Percentiles rank a stretch among this genome's conserved stretches.
These are phyloP conservation scores for Vaccinium darrowii DNA, from an alignment of 148 eudicot genomes.

Conservation along the genomic window DNA sequence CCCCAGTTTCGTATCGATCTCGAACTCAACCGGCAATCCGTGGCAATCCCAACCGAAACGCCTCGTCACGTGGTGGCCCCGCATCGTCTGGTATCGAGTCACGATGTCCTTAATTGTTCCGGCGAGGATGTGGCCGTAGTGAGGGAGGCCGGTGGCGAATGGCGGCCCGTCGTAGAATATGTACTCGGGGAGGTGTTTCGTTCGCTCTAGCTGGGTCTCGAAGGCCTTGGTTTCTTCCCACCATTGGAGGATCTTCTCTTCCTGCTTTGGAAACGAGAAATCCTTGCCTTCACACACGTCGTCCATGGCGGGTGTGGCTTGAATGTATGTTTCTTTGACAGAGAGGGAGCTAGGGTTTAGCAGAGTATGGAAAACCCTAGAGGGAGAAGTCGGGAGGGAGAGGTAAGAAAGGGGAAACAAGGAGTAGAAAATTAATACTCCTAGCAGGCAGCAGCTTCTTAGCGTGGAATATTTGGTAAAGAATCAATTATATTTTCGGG, in stretches of 20 bases:
- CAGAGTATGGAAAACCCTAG: too few species aligned
- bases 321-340: too few species aligned
- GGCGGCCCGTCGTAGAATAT: slow-evolving; percentile 95
- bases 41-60: slow-evolving; percentile 99
- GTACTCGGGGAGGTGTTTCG: slow-evolving; percentile 64
- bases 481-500: too few species aligned
- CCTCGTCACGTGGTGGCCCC: slow-evolving; percentile 87
- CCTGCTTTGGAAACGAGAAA: slow-evolving; percentile 76
- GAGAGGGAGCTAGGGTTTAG: too few species aligned
- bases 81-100: slow-evolving; percentile 78
- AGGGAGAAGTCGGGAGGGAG: too few species aligned
- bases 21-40: slow-evolving; percentile 83
- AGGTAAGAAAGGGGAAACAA: too few species aligned
- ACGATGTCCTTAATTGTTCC: slow-evolving; percentile 93
- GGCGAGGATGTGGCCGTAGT: slow-evolving; percentile 90
- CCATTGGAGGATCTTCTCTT: slow-evolving; percentile 58
- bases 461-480: too few species aligned
- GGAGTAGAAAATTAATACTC: too few species aligned
- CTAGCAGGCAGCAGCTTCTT: too few species aligned
- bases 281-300: slow-evolving; percentile 90
- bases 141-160: slow-evolving; percentile 89
- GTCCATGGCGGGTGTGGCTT: slow-evolving; percentile 48
- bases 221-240: slow-evolving; percentile 78
- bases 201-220: slow-evolving; percentile 64
- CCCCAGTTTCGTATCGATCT: slow-evolving; percentile 67